Evolutionary conservation across 805 yeast species (phyloP).

Genomic region (Candida hungchunana): DNA sequence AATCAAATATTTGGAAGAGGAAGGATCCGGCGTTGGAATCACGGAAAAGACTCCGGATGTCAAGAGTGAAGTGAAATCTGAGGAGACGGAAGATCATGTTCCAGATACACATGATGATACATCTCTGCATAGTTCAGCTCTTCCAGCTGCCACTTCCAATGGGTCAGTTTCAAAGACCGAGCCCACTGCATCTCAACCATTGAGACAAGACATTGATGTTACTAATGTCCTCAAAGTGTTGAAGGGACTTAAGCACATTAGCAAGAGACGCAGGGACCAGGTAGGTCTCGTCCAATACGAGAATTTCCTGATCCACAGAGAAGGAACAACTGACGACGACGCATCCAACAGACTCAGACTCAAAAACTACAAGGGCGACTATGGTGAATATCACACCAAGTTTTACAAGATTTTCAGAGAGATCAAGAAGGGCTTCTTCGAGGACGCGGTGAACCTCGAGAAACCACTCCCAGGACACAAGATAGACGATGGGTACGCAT

Average conservation of each 20-base stretch:
- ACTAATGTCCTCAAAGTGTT: constrained; percentile 17
- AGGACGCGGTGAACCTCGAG: not conserved
- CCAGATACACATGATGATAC: not conserved
- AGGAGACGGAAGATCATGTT: not conserved
- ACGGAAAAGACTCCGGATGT: constrained; percentile 9
- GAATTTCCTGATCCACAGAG: constrained; percentile 15
- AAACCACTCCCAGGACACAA: not conserved
- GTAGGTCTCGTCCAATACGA: constrained; percentile 20
- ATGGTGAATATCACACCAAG: constrained; percentile 21
- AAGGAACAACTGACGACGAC: constrained; percentile 15
- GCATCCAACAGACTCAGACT: constrained; percentile 19
- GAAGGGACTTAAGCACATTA: constrained; percentile 9
- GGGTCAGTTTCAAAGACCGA: too few species aligned
- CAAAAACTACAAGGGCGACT: constrained; percentile 27
- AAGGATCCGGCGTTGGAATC: too few species aligned
- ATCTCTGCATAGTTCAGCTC: not conserved
- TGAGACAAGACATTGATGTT: constrained; percentile 27
- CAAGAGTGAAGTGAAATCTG: constrained; percentile 8
- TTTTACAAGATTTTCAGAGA: constrained; percentile 15
- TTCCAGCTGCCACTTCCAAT: too few species aligned
- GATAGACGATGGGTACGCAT: constrained; percentile 3
- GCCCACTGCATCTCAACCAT: constrained; percentile 12
- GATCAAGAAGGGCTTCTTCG: constrained; percentile 10
- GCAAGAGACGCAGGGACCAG: constrained; percentile 13
- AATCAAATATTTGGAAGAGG: constrained; percentile 30